Conservation (phyloP, 192 early-diverging fungal genomes). For the Umbelopsis sp. region DNA sequence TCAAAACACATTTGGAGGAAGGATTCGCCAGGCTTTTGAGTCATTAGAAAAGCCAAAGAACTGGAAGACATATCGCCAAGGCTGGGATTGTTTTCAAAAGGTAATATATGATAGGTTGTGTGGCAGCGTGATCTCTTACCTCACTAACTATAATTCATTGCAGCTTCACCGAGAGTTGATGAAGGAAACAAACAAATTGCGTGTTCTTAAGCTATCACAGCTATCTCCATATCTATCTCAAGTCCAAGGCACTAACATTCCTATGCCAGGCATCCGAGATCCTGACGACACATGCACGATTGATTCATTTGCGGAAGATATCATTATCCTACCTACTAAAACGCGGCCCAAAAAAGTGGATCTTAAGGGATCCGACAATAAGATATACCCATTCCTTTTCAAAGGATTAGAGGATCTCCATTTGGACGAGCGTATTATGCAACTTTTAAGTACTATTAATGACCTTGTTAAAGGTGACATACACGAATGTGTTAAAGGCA, state of each 20-base stretch:
- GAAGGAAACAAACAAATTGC: conserved; percentile 55
- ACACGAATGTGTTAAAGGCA: conserved; percentile 33
- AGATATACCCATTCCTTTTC: conserved; percentile 72
- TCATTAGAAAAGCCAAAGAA: conserved; percentile 45
- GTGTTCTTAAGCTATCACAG: conserved; percentile 55
- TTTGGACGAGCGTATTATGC: conserved; percentile 91
- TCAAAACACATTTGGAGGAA: conserved; percentile 47
- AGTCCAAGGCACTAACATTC: conserved; percentile 46
- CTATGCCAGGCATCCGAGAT: conserved; percentile 49
- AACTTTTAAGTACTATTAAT: conserved; percentile 68
- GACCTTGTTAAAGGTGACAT: conserved; percentile 56
- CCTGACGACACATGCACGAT: conserved; percentile 38
- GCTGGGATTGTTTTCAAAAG: conserved; percentile 61
- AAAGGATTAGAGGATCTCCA: conserved; percentile 95
- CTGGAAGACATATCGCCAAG: conserved; percentile 45
- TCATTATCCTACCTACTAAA: conserved; percentile 77
- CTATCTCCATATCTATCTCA: conserved; percentile 62
- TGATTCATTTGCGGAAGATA: conserved; percentile 49
- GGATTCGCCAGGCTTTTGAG: conserved; percentile 56
- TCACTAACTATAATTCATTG: not conserved
- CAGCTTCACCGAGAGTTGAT: conserved; percentile 59
- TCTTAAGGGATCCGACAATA: conserved; percentile 59
- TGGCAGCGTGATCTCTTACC: too few relatives aligned
- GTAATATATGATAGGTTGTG: conserved; percentile 39
- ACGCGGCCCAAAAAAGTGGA: conserved; percentile 89